Base-by-base conservation (phyloP, 331 rosid species). In the Acacia pycnantha region DNA sequence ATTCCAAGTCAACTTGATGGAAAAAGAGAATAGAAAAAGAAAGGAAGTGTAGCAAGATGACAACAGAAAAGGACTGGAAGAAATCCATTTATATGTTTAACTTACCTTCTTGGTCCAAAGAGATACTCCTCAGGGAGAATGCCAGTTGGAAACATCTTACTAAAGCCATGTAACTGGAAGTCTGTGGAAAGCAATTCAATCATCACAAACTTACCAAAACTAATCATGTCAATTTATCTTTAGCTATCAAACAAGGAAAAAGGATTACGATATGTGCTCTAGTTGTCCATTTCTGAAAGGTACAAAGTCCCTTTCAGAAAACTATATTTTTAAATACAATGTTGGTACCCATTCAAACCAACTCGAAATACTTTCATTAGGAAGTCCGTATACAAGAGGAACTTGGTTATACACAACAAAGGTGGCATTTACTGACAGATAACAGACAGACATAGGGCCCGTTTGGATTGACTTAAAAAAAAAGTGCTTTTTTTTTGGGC, bases 121-220 rank as follows among this genome's bases (percentile, higher is more conserved):
- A 86, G 77, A 96, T 35, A 70, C 90, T 86, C 80, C 95, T 83
- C 16, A 96, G 94, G 85, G 99, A 92, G 82, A 96, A 87, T 61
- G 97, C 99, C 81, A 96, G 87, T 88, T 94, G 99, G 85, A 96
- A 96, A 82, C 97, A 90, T 92, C 95, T 86, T 54, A 86, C 95
- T 61, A 96, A 84, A 79, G 88, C 93, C 90, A 83, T 77, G 86
- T 92, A 89, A 84, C 91, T 91, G 50, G 99, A 90, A 35, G 93
- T 83, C 99, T 96, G 91, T 53, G 48, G 62, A 64, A 73, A 81
- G 77, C 75, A 86, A 87, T 77, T 46, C 37, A 81, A 83, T 82
- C 54, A 83, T 85, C 62, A 80, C 33, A 67, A 47, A 59, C 35
- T 72, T 81, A 10, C 61, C 69, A 54, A 78, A 67, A 81, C 12